A percentile compares a stretch with the other conserved stretches of the same genome.
These are phyloP conservation scores for Chlorella ohadii DNA, from an alignment of 139 green algal genomes.

Conservation along the genomic window DNA sequence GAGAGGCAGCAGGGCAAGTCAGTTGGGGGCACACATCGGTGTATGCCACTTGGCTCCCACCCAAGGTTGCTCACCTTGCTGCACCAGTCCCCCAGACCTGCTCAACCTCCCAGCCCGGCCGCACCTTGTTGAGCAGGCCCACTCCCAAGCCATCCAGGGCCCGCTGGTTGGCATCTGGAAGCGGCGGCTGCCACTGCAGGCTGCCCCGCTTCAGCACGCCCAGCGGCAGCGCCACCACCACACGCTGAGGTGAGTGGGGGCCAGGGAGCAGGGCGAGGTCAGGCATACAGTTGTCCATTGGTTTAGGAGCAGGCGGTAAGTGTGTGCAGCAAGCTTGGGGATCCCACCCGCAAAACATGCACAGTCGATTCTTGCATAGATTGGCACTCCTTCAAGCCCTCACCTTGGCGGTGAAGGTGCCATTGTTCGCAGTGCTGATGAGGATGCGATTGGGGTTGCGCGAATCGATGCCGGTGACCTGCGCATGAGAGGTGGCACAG, in stretches of 20 bases:
- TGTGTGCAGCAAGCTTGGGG: no score
- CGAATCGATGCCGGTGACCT: constrained; percentile 11
- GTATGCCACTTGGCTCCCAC: no score
- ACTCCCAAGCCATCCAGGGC: neutral
- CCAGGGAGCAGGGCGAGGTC: no score
- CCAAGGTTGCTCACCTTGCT: no score
- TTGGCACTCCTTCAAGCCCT: no score
- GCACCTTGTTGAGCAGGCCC: constrained; percentile 32
- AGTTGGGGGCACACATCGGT: no score
- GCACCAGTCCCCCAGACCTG: no score
- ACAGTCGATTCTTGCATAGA: no score
- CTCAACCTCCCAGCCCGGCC: neutral
- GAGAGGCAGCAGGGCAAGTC: no score
- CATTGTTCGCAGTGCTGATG: neutral
- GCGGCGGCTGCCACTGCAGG: neutral
- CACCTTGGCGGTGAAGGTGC: neutral
- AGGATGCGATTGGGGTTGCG: neutral
- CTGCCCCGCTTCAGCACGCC: neutral
- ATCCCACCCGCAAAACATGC: no score
- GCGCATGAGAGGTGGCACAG: neutral
- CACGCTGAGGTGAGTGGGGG: neutral
- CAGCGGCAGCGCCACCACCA: constrained; percentile 9
- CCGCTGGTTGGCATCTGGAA: neutral
- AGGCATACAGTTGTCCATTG: no score
- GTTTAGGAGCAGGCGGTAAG: no score